Conservation (phyloP, 2,329 filamentous ascomycete genomes). For the Gremmenia infestans region DNA sequence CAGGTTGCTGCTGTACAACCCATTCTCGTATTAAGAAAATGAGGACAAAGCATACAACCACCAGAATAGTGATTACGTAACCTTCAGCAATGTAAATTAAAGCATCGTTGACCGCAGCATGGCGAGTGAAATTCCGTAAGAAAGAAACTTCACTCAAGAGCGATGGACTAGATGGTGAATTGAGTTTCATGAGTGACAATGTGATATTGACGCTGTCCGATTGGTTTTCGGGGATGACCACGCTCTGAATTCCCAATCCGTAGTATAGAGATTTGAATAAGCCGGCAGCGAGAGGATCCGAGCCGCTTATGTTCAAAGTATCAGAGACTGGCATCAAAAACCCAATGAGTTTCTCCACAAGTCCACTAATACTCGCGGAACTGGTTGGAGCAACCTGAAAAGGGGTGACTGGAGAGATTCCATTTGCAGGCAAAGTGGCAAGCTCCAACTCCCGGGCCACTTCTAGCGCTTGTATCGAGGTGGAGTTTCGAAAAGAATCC, state of each 20-base stretch:
- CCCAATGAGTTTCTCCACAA: constrained; percentile 34
- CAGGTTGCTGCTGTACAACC: constrained; percentile 95
- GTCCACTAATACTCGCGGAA: constrained; percentile 33
- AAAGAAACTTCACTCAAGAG: constrained; percentile 54
- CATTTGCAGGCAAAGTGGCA: constrained; percentile 23
- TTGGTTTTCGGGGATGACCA: constrained; percentile 5
- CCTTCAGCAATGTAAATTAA: constrained; percentile 84
- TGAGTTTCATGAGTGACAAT: constrained; percentile 5
- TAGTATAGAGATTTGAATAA: constrained; percentile 27
- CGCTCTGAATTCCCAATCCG: constrained; percentile 19
- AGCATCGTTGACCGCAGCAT: constrained; percentile 67
- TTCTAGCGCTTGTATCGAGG: constrained; percentile 19
- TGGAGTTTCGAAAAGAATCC: constrained; percentile 12
- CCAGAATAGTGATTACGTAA: constrained; percentile 84
- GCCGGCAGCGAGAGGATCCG: constrained; percentile 25
- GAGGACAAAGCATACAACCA: constrained; percentile 93
- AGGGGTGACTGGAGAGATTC: constrained; percentile 28
- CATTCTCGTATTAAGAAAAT: constrained; percentile 95
- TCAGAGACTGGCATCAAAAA: constrained; percentile 26
- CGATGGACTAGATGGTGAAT: constrained; percentile 30
- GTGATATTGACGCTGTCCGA: constrained; percentile 10
- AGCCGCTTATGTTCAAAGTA: constrained; percentile 22
- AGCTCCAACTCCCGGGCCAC: constrained; percentile 23
- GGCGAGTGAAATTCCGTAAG: constrained; percentile 60
- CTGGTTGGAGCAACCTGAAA: constrained; percentile 32